Base-by-base conservation (phyloP, 352 stramenopile genomes). In the Globisporangium splendens region DNA sequence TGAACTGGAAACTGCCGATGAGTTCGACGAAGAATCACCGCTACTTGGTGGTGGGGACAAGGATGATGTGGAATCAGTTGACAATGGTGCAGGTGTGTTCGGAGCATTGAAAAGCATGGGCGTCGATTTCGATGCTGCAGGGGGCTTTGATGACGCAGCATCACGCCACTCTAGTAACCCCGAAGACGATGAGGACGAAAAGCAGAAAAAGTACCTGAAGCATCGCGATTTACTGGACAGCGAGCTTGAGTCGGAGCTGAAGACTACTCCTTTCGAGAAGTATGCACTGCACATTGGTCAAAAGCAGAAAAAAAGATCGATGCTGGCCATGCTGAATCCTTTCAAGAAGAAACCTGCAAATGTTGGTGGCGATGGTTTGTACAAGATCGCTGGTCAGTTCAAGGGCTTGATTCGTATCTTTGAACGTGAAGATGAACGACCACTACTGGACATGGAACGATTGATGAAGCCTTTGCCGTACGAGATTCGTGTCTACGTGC, bases 391-490 rank as follows among this genome's bases (percentile, higher is more conserved):
- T 21, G 91, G 89, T 2, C 78, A 83, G 22, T 97, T 98, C 62
- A 98, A 98, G 76, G 91, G 89, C 18, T 61, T 98, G 39, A 86
- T 97, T n/a, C 84, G 91, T 20, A 73, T 98, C 15, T 86, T 96
- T 24, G 72, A 91, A 42, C 69, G 79, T 24, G 73, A 92, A 54
- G 86, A 96, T 33, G 86, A 94, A 54, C 87, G 84, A 49, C 81
- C 86, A 1, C 61, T 90, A 31, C 62, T 95, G n/a, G 71, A 93
- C 56, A 55, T 93, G 0, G 75, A 91, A 0, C 75, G 59, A 6
- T 20, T 96, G 50, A 69, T 96, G 10, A 84, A 79, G 48, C 70
- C 81, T 8, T 68, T 90, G 43, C 76, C 77, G 11, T 96, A 96
- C 47, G 77, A 95, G 61, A 69, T 97, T 8, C 79, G 91, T 10